Evolutionary conservation across 2,329 filamentous ascomycete genomes (phyloP).

Genomic region (Penicillium sp.): DNA sequence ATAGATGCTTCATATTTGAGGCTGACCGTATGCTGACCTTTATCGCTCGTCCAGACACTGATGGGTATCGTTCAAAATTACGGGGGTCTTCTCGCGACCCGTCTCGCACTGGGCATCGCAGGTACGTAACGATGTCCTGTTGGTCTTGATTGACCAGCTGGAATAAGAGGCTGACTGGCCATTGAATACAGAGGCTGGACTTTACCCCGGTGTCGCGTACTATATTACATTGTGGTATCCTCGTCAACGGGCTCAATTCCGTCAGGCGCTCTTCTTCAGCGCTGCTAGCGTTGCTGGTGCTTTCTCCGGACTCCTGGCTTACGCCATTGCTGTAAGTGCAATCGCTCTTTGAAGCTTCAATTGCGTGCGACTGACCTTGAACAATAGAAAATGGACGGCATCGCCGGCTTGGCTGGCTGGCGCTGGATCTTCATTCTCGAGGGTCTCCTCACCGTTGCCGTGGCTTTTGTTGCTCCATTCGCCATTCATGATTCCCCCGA

Average conservation of each 20-base stretch:
- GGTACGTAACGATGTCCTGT: slow-evolving; percentile 11
- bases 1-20: too few species aligned
- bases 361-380: not conserved
- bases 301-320: slow-evolving; percentile 49
- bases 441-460: slow-evolving; percentile 41
- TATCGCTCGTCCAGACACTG: slow-evolving; percentile 28
- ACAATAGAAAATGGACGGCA: slow-evolving; percentile 44
- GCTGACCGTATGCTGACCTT: not conserved
- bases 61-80: slow-evolving; percentile 46
- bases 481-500: slow-evolving; percentile 44
- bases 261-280: slow-evolving; percentile 44
- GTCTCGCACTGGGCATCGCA: slow-evolving; percentile 41
- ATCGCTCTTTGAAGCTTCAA: not conserved
- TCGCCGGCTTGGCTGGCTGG: slow-evolving; percentile 44
- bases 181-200: slow-evolving; percentile 30
- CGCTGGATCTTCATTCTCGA: slow-evolving; percentile 49
- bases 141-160: not conserved
- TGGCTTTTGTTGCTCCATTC: slow-evolving; percentile 40
- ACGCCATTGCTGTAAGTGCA: slow-evolving; percentile 40
- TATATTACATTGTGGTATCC: slow-evolving; percentile 46
- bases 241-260: slow-evolving; percentile 38
- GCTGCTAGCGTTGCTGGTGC: slow-evolving; percentile 47
- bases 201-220: slow-evolving; percentile 41
- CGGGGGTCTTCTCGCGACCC: slow-evolving; percentile 41
- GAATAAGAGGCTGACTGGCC: not conserved